Evolutionary conservation across 2,329 filamentous ascomycete species (phyloP).

Genomic region (Trichoderma arundinaceum): DNA sequence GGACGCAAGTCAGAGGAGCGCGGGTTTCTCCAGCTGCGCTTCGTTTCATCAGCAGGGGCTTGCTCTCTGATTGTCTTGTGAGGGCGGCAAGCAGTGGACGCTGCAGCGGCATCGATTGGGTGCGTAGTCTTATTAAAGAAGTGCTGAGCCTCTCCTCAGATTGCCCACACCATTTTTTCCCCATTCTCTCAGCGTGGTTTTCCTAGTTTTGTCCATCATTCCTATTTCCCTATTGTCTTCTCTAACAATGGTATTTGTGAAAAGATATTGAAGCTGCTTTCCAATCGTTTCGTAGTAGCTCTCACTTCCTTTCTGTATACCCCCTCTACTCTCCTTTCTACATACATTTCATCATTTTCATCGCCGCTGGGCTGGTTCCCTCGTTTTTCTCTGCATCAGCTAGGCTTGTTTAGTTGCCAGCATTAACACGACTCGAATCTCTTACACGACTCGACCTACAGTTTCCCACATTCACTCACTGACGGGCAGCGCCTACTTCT

Average conservation of each 20-base stretch:
- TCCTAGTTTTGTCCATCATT: conserved; percentile 26
- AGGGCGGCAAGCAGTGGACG: conserved; percentile 26
- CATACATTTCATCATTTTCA: conserved; percentile 16
- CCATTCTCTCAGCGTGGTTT: conserved; percentile 12
- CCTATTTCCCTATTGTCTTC: conserved; percentile 26
- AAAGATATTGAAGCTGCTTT: conserved; percentile 34
- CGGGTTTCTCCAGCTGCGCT: conserved; percentile 5
- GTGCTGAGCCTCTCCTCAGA: conserved; percentile 28
- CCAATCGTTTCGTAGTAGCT: conserved; percentile 35
- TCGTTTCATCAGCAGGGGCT: conserved; percentile 22
- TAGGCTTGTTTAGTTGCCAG: not conserved
- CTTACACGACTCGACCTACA: not conserved
- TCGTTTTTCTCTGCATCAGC: not conserved
- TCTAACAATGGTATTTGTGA: conserved; percentile 40
- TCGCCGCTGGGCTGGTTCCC: conserved; percentile 32
- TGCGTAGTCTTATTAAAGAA: conserved; percentile 30
- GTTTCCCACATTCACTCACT: conserved; percentile 2
- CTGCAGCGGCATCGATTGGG: conserved; percentile 18
- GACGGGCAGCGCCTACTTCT: not conserved
- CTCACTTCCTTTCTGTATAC: conserved; percentile 30
- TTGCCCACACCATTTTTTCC: not conserved
- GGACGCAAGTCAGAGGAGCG: conserved; percentile 6
- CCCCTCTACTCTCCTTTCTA: conserved; percentile 29
- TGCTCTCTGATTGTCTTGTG: conserved; percentile 4
- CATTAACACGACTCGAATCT: not conserved